Evolutionary conservation across 495 filamentous ascomycete species (phyloP), one percentile per base, ranked within the genome.

Genomic region (Chaetomium cochliodes): DNA sequence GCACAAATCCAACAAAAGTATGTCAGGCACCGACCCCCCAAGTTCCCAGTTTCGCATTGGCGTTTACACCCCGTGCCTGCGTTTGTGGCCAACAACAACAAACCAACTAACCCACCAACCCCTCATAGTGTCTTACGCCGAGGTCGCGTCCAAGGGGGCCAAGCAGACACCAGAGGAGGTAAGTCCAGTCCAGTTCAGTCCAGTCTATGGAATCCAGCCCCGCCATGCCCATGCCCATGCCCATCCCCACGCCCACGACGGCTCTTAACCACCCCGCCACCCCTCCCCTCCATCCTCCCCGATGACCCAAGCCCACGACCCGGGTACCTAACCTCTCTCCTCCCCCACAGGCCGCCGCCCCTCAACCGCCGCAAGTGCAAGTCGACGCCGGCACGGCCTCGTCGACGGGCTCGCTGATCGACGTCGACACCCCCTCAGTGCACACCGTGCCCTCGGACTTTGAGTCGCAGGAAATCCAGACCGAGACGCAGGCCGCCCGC

Each of bases 371-470:
- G 5, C 76, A 86, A 70, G 69, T 93, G 5, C 76, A 86, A 70
- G 69, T 93, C 67, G 81, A 86, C 68, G 78, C 82, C 65, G 84
- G 87, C 70, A 79, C 79, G 39, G 79, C 81, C 64, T 83, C 84
- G 65, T 73, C 78, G 9, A 75, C 78, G 16, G 76, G 83, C 13
- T 90, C 86, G 39, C 82, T 93, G 51, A 79, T 92, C 72, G 90
- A 93, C 74, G 89, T 93, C 66, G 90, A 93, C 78, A 79, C 82
- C 2, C 88, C 88, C 15, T 88, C 90, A 57, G 82, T 93, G 57
- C 82, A 80, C 67, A 84, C 86, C 20, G 90, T 92, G 0, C 87
- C 88, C 20, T 81, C 90, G 5, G 81, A 88, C 69, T 92, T 84
- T 74, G 73, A 81, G 57, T 74, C 86, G 61, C 84, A 88, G 63